Evolutionary conservation across 352 stramenopile species (phyloP).

Genomic region (Phytopythium litorale): DNA sequence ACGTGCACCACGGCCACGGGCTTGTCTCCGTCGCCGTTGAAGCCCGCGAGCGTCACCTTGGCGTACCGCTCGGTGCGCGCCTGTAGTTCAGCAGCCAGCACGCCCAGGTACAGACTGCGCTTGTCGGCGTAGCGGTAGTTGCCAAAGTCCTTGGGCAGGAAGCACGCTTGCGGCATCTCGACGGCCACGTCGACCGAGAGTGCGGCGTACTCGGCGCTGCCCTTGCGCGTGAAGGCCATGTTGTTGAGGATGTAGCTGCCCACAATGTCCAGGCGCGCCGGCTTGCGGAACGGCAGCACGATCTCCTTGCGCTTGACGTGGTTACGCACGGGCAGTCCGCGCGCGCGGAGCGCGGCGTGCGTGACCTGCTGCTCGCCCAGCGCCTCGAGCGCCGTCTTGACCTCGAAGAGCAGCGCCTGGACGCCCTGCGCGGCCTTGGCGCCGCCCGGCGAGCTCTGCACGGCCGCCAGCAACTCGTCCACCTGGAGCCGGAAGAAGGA

Average conservation of each 20-base stretch:
- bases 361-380: slow-evolving; percentile 73
- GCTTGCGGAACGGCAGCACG: slow-evolving; percentile 77
- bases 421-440: slow-evolving; percentile 41
- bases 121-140: slow-evolving; percentile 91
- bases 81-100: slow-evolving; percentile 63
- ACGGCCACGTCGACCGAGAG: slow-evolving; percentile 80
- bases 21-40: slow-evolving; percentile 79
- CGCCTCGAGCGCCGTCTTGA: slow-evolving; percentile 72
- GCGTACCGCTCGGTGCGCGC: slow-evolving; percentile 32
- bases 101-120: slow-evolving; percentile 80
- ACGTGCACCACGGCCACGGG: slow-evolving; percentile 63
- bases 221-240: slow-evolving; percentile 63
- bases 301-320: slow-evolving; percentile 84
- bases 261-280: slow-evolving; percentile 73
- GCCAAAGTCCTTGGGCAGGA: slow-evolving; percentile 86
- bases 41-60: slow-evolving; percentile 57
- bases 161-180: slow-evolving; percentile 76
- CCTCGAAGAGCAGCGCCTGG: slow-evolving; percentile 72
- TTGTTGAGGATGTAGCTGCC: slow-evolving; percentile 87
- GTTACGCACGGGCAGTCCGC: slow-evolving; percentile 58
- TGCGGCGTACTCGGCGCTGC: slow-evolving; percentile 38
- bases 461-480: slow-evolving; percentile 76
- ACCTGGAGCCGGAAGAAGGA: slow-evolving; percentile 88
- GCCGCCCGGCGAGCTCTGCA: slow-evolving; percentile 46
- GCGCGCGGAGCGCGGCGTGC: slow-evolving; percentile 54